A percentile compares a stretch with the other conserved stretches of the same genome.
Conservation (phyloP, 1,139 yeast species). For the Chernovozyma sophiae-reginae region DNA sequence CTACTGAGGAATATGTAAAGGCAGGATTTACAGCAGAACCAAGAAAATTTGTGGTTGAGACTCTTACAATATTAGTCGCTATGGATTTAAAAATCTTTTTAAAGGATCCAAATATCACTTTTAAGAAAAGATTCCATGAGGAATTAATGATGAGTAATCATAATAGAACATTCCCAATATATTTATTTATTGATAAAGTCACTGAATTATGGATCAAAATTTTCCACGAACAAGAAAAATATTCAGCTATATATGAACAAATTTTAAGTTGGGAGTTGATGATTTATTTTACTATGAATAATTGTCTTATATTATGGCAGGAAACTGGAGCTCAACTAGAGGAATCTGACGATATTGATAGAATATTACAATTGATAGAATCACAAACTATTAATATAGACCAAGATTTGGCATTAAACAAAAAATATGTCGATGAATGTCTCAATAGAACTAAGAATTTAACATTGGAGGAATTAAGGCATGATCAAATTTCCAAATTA, state of each 20-base stretch:
- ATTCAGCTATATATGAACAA: conserved; percentile 39
- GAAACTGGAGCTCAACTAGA: conserved; percentile 54
- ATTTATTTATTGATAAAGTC: conserved; percentile 31
- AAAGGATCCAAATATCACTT: conserved; percentile 52
- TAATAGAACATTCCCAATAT: conserved; percentile 40
- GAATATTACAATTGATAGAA: conserved; percentile 38
- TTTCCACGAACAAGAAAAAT: conserved; percentile 30
- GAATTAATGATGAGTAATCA: conserved; percentile 51
- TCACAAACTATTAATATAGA: conserved; percentile 31
- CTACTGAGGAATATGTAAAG: conserved; percentile 42
- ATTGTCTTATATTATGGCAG: conserved; percentile 64
- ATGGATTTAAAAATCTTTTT: conserved; percentile 51
- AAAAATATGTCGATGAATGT: conserved; percentile 39
- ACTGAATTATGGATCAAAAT: conserved; percentile 38
- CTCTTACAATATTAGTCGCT: conserved; percentile 39
- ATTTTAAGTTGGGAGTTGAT: conserved; percentile 54
- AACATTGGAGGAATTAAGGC: conserved; percentile 51
- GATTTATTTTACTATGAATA: conserved; percentile 53
- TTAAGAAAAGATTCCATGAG: conserved; percentile 56
- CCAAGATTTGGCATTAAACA: conserved; percentile 17
- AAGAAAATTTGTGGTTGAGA: conserved; percentile 35
- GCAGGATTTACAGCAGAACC: conserved; percentile 49
- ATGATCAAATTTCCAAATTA: conserved; percentile 47
- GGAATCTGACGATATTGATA: conserved; percentile 44
- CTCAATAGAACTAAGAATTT: conserved; percentile 40